phyloP scores from a whole-genome alignment of 306 rosid species.

The Quercus rubra region DNA sequence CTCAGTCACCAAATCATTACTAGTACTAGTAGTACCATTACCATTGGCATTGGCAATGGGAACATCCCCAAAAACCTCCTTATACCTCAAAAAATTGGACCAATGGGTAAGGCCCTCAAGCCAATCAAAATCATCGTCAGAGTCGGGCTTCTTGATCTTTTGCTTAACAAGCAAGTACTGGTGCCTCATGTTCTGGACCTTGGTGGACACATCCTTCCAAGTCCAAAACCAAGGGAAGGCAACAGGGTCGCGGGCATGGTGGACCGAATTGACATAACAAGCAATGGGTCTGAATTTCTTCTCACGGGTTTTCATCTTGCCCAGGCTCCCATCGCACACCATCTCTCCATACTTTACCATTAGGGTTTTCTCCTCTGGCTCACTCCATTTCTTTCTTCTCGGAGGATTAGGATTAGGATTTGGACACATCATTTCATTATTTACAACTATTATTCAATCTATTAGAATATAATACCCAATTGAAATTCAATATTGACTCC shows the following conservation, averaged over 20 bases:
- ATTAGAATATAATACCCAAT: too few species aligned
- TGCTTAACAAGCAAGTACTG: conserved; percentile 93
- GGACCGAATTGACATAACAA: conserved; percentile 77
- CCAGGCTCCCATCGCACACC: conserved; percentile 75
- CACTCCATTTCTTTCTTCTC: conserved; percentile 96
- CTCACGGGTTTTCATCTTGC: conserved; percentile 92
- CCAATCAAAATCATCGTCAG: conserved; percentile 74
- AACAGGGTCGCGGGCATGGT: conserved; percentile 62
- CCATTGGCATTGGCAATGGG: conserved; percentile 25
- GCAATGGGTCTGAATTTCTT: conserved; percentile 89
- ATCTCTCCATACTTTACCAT: conserved; percentile 82
- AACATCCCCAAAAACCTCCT: conserved; percentile 93
- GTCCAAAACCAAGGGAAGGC: conserved; percentile 95
- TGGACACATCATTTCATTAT: conserved; percentile 30
- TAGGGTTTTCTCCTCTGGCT: conserved; percentile 91
- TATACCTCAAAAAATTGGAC: conserved; percentile 92
- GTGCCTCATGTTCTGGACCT: conserved; percentile 98
- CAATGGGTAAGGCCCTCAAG: conserved; percentile 79
- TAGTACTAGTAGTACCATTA: conserved; percentile 16
- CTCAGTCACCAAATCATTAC: conserved; percentile 41
- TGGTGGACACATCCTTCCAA: conserved; percentile 96
- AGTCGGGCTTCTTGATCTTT: conserved; percentile 81
- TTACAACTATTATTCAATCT: background rate
- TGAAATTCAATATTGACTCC: too few species aligned
- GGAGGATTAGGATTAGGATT: conserved; percentile 35